Conservation (phyloP, 495 filamentous ascomycete species). For the Lasiosphaeriaceae sp. region DNA sequence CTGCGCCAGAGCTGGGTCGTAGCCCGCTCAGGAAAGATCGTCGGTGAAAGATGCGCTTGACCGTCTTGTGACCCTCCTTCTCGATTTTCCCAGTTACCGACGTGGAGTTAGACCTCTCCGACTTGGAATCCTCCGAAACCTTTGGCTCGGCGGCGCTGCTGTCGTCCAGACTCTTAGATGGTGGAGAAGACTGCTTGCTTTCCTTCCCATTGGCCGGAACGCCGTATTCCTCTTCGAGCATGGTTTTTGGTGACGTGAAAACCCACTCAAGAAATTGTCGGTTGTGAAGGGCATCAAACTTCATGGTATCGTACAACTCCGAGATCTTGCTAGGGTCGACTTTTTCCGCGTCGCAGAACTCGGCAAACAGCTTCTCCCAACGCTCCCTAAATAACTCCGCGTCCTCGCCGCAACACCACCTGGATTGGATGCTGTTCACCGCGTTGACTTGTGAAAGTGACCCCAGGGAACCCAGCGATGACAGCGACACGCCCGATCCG, state of each 20-base stretch:
- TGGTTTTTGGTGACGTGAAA: constrained; percentile 74
- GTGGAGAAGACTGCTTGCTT: constrained; percentile 23
- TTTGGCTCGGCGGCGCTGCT: not conserved
- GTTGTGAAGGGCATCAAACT: constrained; percentile 97
- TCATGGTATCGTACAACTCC: constrained; percentile 98
- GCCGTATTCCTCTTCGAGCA: constrained; percentile 61
- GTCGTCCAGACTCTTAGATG: constrained; percentile 33
- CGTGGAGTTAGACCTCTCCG: constrained; percentile 5
- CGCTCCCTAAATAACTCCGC: constrained; percentile 90
- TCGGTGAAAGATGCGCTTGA: constrained; percentile 50
- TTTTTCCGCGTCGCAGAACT: constrained; percentile 96
- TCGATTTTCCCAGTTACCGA: constrained; percentile 32
- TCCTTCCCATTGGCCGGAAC: constrained; percentile 35
- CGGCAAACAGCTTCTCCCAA: constrained; percentile 97
- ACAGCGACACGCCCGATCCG: constrained; percentile 13
- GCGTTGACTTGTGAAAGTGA: constrained; percentile 56
- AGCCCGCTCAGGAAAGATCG: constrained; percentile 46
- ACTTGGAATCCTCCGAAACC: constrained; percentile 17
- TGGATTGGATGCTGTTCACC: constrained; percentile 67
- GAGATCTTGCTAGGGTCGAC: constrained; percentile 97
- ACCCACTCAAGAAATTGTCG: constrained; percentile 97
- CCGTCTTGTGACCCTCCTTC: constrained; percentile 32
- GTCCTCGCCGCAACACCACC: constrained; percentile 97
- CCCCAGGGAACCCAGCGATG: constrained; percentile 34
- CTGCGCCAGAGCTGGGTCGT: constrained; percentile 29